Percentiles rank a stretch among this genome's conserved stretches.
phyloP scores from a whole-genome alignment of 2,329 filamentous ascomycete genomes.

The Curvularia lunata region DNA sequence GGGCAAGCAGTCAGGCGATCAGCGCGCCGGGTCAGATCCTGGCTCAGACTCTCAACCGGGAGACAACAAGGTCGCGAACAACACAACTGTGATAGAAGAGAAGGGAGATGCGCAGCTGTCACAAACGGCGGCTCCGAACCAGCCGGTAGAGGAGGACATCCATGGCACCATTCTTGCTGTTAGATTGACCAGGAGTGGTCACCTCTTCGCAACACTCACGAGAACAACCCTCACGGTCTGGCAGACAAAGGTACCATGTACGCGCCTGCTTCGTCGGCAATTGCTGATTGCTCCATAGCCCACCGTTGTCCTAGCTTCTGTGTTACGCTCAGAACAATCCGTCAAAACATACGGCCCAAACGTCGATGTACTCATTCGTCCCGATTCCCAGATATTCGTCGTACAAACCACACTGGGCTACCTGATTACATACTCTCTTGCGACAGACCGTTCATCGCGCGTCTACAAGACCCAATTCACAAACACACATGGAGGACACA shows the following conservation, averaged over 20 bases:
- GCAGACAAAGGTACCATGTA: conserved; percentile 82
- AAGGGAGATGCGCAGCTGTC: conserved; percentile 11
- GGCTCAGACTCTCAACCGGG: conserved; percentile 16
- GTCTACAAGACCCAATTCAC: conserved; percentile 86
- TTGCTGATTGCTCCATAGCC: conserved; percentile 64
- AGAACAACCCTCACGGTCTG: conserved; percentile 86
- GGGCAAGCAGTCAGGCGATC: conserved; percentile 27
- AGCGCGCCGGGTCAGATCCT: conserved; percentile 25
- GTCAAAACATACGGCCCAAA: conserved; percentile 85
- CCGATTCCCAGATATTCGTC: conserved; percentile 90
- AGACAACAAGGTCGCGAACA: conserved; percentile 17
- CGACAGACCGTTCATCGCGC: conserved; percentile 78
- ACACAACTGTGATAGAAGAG: conserved; percentile 20
- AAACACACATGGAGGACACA: conserved; percentile 55
- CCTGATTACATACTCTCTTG: conserved; percentile 91
- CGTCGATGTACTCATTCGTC: conserved; percentile 81
- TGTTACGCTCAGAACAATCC: conserved; percentile 81
- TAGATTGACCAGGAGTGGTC: conserved; percentile 77
- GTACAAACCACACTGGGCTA: conserved; percentile 86
- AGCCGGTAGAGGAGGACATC: conserved; percentile 43
- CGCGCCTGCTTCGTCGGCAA: conserved; percentile 9
- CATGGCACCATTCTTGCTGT: conserved; percentile 76
- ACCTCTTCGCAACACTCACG: conserved; percentile 88
- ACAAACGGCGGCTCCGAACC: conserved; percentile 12
- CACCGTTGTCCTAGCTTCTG: conserved; percentile 82